Evolutionary conservation across 352 stramenopile species (phyloP), one percentile per base, ranked within the genome.

Genomic region (Globisporangium recalcitrans): DNA sequence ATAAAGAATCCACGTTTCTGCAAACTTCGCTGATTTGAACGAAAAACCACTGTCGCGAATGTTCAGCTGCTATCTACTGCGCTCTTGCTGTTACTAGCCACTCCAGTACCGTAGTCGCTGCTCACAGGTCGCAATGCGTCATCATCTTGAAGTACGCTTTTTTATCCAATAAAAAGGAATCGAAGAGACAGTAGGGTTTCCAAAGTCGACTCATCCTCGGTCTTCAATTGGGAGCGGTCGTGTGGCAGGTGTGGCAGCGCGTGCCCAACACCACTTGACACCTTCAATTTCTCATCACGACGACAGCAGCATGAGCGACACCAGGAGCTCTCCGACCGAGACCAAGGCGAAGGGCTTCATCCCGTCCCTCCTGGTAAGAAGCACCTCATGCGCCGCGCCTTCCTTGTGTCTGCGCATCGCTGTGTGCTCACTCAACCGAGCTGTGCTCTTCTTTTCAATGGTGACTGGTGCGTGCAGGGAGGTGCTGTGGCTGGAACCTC

Each of bases 401-500:
- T 46, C 16, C 4, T 24, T 38, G 21, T 6, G 21, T 46, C 0
- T 9, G 6, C 8, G 19, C 4, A 3, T 10, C 3, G 22, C 21
- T 55, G 19, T 40, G 16, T n/a, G 14, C 26, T n/a, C 7, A 13
- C 13, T 54, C 4, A 3, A 52, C 14, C 47, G 24, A 21, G 24
- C 4, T 11, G n/a, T 22, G 7, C 16, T 54, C 10, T n/a, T 54
- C 48, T 52, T 52, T 27, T 46, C n/a, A 21, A 29, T 40, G 34
- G 11, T 40, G 34, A 19, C 4, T 48, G 26, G 36, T 40, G 29
- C 16, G 19, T 46, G 1, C 42, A 95, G 86, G 85, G 84, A 24
- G 97, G 97, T 57, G 97, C 96, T 9, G 81, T 98, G 21, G 97
- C 97, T 5, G 98, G 98, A 27, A 98, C 96, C 44, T 93, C 90